These are phyloP conservation scores for Guadua angustifolia DNA, from an alignment of 176 grass and related monocot genomes.

Conservation along the genomic window DNA sequence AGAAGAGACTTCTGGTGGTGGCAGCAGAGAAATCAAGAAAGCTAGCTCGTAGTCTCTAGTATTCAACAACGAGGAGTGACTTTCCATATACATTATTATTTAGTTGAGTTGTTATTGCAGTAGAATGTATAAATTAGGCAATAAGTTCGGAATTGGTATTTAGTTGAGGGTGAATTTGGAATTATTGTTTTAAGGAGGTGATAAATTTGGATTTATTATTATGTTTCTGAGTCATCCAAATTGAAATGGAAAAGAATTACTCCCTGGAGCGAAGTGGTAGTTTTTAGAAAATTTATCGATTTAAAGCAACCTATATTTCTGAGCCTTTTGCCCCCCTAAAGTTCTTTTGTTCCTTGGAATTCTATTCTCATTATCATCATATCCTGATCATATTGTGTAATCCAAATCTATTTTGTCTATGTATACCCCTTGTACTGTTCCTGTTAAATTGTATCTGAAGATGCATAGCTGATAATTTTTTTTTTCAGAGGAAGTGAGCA, in stretches of 20 bases:
- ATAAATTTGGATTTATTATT: slow-evolving; percentile 17
- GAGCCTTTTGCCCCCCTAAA: not conserved
- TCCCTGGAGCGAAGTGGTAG: slow-evolving; percentile 11
- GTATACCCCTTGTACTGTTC: not conserved
- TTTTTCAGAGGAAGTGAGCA: not conserved
- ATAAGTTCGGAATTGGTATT: slow-evolving; percentile 27
- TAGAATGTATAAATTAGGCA: slow-evolving; percentile 54
- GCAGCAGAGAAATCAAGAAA: slow-evolving; percentile 36
- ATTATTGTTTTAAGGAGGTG: not conserved
- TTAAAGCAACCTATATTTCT: not conserved
- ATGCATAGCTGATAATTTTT: not conserved
- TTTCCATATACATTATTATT: not conserved
- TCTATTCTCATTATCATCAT: not conserved
- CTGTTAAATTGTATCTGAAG: not conserved
- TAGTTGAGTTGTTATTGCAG: slow-evolving; percentile 17
- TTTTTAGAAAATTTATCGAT: not conserved
- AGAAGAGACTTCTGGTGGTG: slow-evolving; percentile 3
- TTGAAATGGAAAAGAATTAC: not conserved
- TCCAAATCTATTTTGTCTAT: not conserved
- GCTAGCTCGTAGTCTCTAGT: slow-evolving; percentile 22
- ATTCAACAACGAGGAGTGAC: slow-evolving; percentile 13
- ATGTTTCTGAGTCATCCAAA: not conserved
- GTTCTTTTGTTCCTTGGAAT: not conserved
- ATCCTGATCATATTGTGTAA: not conserved
- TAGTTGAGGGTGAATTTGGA: slow-evolving; percentile 24